These are phyloP conservation scores for Nemania bipapillata DNA, from an alignment of 2,329 filamentous ascomycete genomes.

Conservation along the genomic window DNA sequence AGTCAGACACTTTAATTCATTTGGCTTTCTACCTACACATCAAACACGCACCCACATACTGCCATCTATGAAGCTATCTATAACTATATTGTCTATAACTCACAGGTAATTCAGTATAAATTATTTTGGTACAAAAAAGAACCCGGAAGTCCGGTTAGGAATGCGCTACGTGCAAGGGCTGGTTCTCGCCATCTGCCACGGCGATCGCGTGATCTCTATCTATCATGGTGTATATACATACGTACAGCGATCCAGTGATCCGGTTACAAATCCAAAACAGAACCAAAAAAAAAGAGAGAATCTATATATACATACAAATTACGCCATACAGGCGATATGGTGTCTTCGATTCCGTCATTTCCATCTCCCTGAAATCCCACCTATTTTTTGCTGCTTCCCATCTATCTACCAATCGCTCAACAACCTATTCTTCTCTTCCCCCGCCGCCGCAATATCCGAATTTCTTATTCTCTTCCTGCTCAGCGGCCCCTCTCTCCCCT, in stretches of 20 bases:
- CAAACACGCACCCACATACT: background rate
- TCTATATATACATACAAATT: background rate
- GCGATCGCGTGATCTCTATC: conserved; percentile 36
- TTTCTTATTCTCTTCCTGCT: conserved; percentile 1
- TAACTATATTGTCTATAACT: too few relatives aligned
- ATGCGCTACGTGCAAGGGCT: conserved; percentile 8
- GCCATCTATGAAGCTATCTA: too few relatives aligned
- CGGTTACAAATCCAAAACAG: conserved; percentile 27
- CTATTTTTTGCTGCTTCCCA: too few relatives aligned
- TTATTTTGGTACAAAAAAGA: background rate
- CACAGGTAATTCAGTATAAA: too few relatives aligned
- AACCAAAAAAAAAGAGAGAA: too few relatives aligned
- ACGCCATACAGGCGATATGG: conserved; percentile 17
- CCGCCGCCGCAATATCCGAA: conserved; percentile 14
- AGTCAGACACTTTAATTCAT: background rate
- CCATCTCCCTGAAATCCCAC: background rate
- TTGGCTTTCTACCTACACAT: background rate
- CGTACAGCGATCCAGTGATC: background rate
- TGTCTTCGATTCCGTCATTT: background rate
- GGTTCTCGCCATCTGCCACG: conserved; percentile 34
- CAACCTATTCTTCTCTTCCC: conserved; percentile 43
- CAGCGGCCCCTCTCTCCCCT: background rate
- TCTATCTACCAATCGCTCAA: conserved; percentile 46
- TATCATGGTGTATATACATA: conserved; percentile 1
- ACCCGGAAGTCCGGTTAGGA: conserved; percentile 7